A percentile compares a stretch with the other conserved stretches of the same genome.
Conservation (phyloP, 495 filamentous ascomycete genomes). For the Alectoria sarmentosa region DNA sequence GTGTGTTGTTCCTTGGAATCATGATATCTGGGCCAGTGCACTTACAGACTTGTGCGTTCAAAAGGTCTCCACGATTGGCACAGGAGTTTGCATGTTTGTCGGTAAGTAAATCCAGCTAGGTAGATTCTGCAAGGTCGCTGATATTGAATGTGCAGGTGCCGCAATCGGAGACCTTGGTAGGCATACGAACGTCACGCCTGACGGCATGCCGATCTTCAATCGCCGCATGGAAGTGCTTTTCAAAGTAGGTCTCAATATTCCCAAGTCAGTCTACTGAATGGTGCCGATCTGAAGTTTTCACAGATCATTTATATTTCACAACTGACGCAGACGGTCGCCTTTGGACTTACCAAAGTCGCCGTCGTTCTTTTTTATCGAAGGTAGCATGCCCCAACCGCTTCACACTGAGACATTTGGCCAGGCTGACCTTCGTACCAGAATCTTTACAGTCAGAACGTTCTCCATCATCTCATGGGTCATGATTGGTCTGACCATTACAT, state of each 20-base stretch:
- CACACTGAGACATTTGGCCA: neutral
- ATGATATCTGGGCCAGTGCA: neutral
- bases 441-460: slow-evolving; percentile 3
- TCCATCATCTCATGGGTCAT: neutral
- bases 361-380: slow-evolving; percentile 12
- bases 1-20: neutral
- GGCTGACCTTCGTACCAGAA: neutral
- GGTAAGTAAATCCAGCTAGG: neutral
- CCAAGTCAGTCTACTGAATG: neutral
- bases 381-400: neutral
- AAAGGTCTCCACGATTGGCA: slow-evolving; percentile 9
- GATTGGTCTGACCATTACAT: slow-evolving; percentile 5
- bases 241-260: neutral
- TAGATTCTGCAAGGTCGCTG: no score
- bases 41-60: neutral
- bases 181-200: slow-evolving; percentile 8
- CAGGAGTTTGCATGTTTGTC: slow-evolving; percentile 10
- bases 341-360: slow-evolving; percentile 16
- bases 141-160: neutral
- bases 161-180: slow-evolving; percentile 11
- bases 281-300: neutral
- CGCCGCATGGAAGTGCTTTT: slow-evolving; percentile 5
- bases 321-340: slow-evolving; percentile 13
- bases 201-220: slow-evolving; percentile 12
- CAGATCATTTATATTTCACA: slow-evolving; percentile 14